Evolutionary conservation across 2,329 filamentous ascomycete genomes (phyloP).

Genomic region (Didymella pomorum): DNA sequence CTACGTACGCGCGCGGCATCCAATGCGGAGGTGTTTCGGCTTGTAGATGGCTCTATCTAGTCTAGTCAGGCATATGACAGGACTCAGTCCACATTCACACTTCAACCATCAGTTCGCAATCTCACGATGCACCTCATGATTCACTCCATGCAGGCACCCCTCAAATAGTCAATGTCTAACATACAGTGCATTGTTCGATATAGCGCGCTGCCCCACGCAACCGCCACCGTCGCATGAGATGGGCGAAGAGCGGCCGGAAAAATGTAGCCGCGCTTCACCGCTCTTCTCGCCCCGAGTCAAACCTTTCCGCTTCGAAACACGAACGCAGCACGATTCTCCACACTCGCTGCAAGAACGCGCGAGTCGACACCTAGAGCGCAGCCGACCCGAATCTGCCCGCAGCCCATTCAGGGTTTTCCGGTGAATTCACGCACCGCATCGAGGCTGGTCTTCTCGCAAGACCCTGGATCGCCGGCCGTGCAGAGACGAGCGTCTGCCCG

Average conservation of each 20-base stretch:
- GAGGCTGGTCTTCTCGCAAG: neutral
- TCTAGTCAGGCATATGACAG: constrained; percentile 17
- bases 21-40: constrained; percentile 6
- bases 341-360: neutral
- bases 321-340: constrained; percentile 6
- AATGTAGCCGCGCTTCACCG: constrained; percentile 20
- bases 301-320: constrained; percentile 14
- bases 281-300: constrained; percentile 16
- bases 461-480: constrained; percentile 14
- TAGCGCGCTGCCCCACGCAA: constrained; percentile 15
- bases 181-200: neutral
- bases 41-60: constrained; percentile 10
- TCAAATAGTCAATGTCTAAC: constrained; percentile 17
- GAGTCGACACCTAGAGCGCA: neutral
- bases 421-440: constrained; percentile 1
- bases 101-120: constrained; percentile 17
- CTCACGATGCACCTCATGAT: constrained; percentile 19
- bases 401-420: constrained; percentile 2
- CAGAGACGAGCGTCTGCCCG: neutral
- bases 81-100: constrained; percentile 23
- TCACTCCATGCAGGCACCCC: constrained; percentile 17
- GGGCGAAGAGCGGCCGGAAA: constrained; percentile 3
- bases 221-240: constrained; percentile 17
- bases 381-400: constrained; percentile 16
- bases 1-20: constrained; percentile 4